These are phyloP conservation scores for Crithidia mellificae DNA, from an alignment of 208 protist species.

Conservation along the genomic window DNA sequence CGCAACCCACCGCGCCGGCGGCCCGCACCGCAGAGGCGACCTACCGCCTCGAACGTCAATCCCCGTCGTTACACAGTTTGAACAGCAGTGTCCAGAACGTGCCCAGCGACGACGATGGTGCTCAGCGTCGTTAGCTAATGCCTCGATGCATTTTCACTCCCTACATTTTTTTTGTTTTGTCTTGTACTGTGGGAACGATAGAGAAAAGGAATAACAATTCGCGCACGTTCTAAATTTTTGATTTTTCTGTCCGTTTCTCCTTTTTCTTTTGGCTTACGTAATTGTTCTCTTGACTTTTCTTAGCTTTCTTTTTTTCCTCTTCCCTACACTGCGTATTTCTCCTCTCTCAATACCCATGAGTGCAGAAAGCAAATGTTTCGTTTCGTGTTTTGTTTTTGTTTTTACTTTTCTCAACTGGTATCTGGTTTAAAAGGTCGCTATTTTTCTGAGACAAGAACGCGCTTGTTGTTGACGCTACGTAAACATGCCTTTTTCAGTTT, in stretches of 20 bases:
- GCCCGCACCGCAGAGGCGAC: background rate
- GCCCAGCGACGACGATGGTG: slow-evolving; percentile 11
- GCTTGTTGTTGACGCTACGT: too few species aligned
- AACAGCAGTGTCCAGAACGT: slow-evolving; percentile 31
- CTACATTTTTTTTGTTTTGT: too few species aligned
- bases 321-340: background rate
- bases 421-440: too few species aligned
- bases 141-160: background rate
- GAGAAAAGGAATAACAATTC: too few species aligned
- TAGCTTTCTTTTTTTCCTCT: slow-evolving; percentile 7
- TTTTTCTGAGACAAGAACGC: background rate
- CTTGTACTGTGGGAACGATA: too few species aligned
- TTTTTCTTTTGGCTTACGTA: too few species aligned
- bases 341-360: background rate
- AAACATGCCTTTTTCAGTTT: too few species aligned
- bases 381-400: background rate
- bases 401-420: background rate
- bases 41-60: slow-evolving; percentile 12
- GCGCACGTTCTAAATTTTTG: too few species aligned
- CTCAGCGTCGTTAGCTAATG: slow-evolving; percentile 6
- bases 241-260: too few species aligned
- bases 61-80: slow-evolving; percentile 28
- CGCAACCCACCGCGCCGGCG: background rate
- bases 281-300: too few species aligned
- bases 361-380: background rate